phyloP scores from a whole-genome alignment of 371 early-diverging fungal genomes.

The Saksenaea oblongispora region DNA sequence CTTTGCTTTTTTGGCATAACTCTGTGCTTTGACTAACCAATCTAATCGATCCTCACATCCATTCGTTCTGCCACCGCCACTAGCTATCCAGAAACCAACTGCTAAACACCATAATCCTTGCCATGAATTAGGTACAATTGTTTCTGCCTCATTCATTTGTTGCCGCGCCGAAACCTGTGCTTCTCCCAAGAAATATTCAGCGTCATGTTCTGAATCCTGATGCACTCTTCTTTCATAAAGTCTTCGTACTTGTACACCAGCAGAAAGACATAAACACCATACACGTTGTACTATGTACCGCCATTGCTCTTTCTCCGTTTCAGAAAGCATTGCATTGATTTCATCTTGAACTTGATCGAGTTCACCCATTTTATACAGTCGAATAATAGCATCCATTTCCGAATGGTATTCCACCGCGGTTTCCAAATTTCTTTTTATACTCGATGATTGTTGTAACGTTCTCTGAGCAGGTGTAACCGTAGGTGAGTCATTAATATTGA shows the following conservation, averaged over 20 bases:
- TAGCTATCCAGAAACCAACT: constrained; percentile 27
- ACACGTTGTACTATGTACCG: background rate
- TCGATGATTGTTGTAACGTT: constrained; percentile 9
- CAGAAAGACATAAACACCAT: constrained; percentile 11
- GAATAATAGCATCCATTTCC: constrained; percentile 8
- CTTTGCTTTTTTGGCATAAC: constrained; percentile 3
- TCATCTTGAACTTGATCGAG: constrained; percentile 5
- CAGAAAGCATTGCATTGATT: background rate
- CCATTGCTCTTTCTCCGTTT: background rate
- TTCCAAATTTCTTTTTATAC: background rate
- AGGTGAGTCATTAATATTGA: constrained; percentile 53
- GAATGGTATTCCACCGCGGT: background rate
- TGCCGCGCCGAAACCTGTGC: constrained; percentile 15
- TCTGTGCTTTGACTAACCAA: constrained; percentile 13
- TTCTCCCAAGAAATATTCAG: constrained; percentile 14
- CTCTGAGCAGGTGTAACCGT: constrained; percentile 1
- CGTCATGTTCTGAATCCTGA: background rate
- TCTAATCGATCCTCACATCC: constrained; percentile 19
- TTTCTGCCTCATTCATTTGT: constrained; percentile 16
- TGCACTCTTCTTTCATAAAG: constrained; percentile 6
- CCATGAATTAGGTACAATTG: constrained; percentile 13
- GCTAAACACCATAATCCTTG: constrained; percentile 28
- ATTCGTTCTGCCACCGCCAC: constrained; percentile 10
- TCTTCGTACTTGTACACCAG: constrained; percentile 13
- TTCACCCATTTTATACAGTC: constrained; percentile 5